Evolutionary conservation across 2,329 filamentous ascomycete species (phyloP).

Genomic region (Fusarium nelsonii): DNA sequence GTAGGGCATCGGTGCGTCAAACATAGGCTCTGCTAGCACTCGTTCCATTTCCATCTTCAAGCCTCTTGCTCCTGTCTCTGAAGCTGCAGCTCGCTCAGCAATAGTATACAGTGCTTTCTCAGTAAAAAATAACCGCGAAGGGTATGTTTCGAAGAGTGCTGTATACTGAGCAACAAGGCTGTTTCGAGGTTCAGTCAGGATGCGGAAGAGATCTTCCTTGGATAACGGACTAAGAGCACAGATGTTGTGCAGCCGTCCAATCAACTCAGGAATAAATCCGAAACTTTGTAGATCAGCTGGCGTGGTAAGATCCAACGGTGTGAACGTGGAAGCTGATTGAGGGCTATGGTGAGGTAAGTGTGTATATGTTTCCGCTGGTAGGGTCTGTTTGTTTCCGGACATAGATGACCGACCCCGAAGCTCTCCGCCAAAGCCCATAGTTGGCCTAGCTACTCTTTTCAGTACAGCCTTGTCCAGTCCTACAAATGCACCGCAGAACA

Average conservation of each 20-base stretch:
- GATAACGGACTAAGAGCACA: conserved; percentile 85
- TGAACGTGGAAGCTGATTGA: conserved; percentile 58
- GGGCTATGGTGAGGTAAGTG: conserved; percentile 68
- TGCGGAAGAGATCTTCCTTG: conserved; percentile 77
- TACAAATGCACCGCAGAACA: conserved; percentile 95
- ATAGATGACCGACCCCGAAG: conserved; percentile 71
- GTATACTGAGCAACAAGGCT: conserved; percentile 89
- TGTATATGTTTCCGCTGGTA: conserved; percentile 71
- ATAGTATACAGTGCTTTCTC: conserved; percentile 83
- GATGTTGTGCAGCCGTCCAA: conserved; percentile 93
- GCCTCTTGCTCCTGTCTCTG: conserved; percentile 81
- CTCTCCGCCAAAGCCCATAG: conserved; percentile 91
- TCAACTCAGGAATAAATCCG: conserved; percentile 93
- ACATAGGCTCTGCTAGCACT: conserved; percentile 83
- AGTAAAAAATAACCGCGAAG: conserved; percentile 87
- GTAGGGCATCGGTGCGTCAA: conserved; percentile 81
- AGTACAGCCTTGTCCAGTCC: conserved; percentile 89
- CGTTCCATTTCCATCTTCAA: conserved; percentile 85
- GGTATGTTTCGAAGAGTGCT: conserved; percentile 83
- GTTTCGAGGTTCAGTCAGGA: conserved; percentile 93
- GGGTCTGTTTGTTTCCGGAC: conserved; percentile 65
- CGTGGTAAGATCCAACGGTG: conserved; percentile 77
- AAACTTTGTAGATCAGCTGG: conserved; percentile 84
- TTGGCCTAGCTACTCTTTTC: conserved; percentile 84
- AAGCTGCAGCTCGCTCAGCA: conserved; percentile 72